Conservation (phyloP, 768 basidiomycete species). For the Paxillus ammoniavirescens region DNA sequence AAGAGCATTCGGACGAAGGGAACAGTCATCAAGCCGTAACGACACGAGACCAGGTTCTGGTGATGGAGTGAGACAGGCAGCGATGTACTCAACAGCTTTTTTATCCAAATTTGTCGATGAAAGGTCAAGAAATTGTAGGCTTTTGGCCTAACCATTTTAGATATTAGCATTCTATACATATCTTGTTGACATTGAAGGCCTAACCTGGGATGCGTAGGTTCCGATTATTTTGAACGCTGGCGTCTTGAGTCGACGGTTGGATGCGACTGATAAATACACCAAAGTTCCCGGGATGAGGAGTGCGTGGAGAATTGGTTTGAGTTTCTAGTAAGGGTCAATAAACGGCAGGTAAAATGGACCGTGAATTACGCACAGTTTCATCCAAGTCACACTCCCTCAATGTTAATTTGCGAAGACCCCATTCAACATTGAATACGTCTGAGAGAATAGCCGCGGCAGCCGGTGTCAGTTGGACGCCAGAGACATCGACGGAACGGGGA, state of each 20-base stretch:
- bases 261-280: conserved; percentile 81
- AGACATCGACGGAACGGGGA: conserved; percentile 77
- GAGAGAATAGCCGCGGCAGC: conserved; percentile 78
- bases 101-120: conserved; percentile 86
- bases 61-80: conserved; percentile 54
- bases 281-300: conserved; percentile 81
- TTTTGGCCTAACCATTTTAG: conserved; percentile 53
- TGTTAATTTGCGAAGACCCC: conserved; percentile 84
- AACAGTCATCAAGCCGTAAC: conserved; percentile 86
- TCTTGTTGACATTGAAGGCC: not conserved
- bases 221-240: conserved; percentile 78
- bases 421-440: conserved; percentile 90
- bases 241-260: conserved; percentile 78
- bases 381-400: conserved; percentile 88
- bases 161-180: not conserved
- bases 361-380: conserved; percentile 54
- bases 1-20: conserved; percentile 66
- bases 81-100: conserved; percentile 78
- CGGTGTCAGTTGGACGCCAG: conserved; percentile 70
- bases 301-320: conserved; percentile 90
- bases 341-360: not conserved
- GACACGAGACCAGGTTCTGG: conserved; percentile 50
- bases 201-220: conserved; percentile 73
- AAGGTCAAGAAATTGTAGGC: conserved; percentile 83
- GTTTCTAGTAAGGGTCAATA: conserved; percentile 42